Base-by-base conservation (phyloP, 2,329 filamentous ascomycete genomes). In the Aspergillus luchuensis region DNA sequence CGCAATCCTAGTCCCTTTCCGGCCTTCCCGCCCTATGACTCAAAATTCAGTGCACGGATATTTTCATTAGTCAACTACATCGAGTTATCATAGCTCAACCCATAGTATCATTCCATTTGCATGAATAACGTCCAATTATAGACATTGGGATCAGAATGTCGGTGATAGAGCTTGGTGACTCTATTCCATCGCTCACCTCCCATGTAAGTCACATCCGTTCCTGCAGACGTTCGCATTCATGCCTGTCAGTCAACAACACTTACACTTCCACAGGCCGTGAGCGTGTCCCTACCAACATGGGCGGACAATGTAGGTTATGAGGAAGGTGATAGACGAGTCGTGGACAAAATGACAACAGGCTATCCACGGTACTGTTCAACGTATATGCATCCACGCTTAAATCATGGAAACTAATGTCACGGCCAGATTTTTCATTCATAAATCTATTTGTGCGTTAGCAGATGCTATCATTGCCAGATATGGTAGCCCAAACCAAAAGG, bases 201-300 rank as follows among this genome's bases (percentile, higher is more conserved):
- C 41, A 45, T 45, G 41, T 45, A 45, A 45, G 41, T 23, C 5
- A 23, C 5, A 23, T 23, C 19, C 19, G 8, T 21, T 11, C 7
- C 5, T 43, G n/a, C 19, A 19, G 41, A 19, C 8, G 2, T 43
- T 5, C 5, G 41, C 17, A 19, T 43, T 15, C 39, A 8, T 11
- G 7, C n/a, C 19, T n/a, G 39, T 19, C n/a, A 43, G 39, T 43
- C 39, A 36, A 36, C 33, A 5, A 36, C 33, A 19, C 39, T 17
- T 5, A 45, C 41, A 10, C 41, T 45, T 45, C 5, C 41, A 45
- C 10, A 45, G 41, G 41, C 41, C 23, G 54, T 56, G n/a, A 56
- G 41, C n/a, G 4, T 47, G 15, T 56, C 54, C 15, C 28, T 56
- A 8, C 54, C 54, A 23, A 49, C 41, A 33, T 56, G 54, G 54